Evolutionary conservation across 345 rosid genomes (phyloP), one percentile per base, ranked within the genome.

Genomic region (Kernera saxatilis): DNA sequence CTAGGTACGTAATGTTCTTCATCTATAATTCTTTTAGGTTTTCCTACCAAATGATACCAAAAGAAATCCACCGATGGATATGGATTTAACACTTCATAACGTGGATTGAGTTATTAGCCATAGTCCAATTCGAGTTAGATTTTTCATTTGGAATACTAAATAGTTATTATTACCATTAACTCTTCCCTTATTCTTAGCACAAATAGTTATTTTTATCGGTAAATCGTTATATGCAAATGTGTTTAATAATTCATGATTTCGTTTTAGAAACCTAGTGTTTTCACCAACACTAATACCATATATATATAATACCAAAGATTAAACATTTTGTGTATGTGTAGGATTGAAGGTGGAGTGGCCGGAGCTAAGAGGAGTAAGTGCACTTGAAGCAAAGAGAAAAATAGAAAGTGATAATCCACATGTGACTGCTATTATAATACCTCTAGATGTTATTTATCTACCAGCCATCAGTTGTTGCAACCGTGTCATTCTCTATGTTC

Each of bases 321-420:
- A 6, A 57, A 43, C 6, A 45, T 35, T 32, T 49, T 48, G 27
- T n/a, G 19, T 23, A 8, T 72, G 15, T 41, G 7, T 30, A 72
- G 76, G 76, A 40, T 10, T 63, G 48, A 72, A 72, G 54, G 76
- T 72, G 70, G 76, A 72, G 44, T 72, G 70, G 76, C 70, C 70
- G 30, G 76, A 72, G 45, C 36, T 72, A 53, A 72, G 2, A 62
- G 76, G 76, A 41, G 64, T 53, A 35, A 72, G 63, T 52, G 76
- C 37, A 21, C 7, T 41, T 10, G 27, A n/a, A 72, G 76, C 70
- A 30, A 62, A 72, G 45, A 37, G n/a, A 40, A 52, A 5, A 1
- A 72, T 72, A 5, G 76, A 72, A 63, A 23, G 10, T 26, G 63
- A 62, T n/a, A 72, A 72, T 52, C 63, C 76, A 29, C 5, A 14